These are phyloP conservation scores for Taiozyma sp. DNA, from an alignment of 1,139 yeast species.

Conservation along the genomic window DNA sequence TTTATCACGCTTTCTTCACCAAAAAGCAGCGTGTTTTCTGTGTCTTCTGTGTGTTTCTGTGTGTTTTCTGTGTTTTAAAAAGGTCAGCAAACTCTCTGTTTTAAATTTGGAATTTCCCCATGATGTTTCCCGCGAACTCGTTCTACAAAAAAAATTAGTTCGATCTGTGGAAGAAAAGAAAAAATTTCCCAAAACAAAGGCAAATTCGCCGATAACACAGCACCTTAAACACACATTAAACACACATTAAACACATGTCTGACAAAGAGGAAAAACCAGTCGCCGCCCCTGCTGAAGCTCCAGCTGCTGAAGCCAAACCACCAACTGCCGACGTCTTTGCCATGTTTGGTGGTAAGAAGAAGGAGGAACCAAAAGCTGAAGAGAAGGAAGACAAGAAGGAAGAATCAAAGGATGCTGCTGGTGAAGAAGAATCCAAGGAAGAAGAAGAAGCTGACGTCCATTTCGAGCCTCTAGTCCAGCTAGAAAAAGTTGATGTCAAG, in stretches of 20 bases:
- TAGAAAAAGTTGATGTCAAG: conserved; percentile 94
- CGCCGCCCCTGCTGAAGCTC: conserved; percentile 22
- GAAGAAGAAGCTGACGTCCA: conserved; percentile 84
- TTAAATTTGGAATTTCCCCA: too few relatives aligned
- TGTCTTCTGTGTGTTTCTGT: background rate
- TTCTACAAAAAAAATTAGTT: too few relatives aligned
- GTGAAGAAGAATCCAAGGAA: conserved; percentile 35
- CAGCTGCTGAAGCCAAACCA: conserved; percentile 21
- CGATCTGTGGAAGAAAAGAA: background rate
- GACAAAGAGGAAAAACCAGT: conserved; percentile 26
- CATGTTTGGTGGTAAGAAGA: conserved; percentile 82
- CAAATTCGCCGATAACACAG: background rate
- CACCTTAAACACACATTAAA: too few relatives aligned
- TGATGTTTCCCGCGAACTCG: too few relatives aligned
- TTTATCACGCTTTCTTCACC: too few relatives aligned
- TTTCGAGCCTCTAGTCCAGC: conserved; percentile 92
- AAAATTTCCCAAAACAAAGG: background rate
- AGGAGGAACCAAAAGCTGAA: conserved; percentile 35
- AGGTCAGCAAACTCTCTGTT: background rate
- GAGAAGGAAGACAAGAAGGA: conserved; percentile 32
- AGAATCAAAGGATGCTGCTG: conserved; percentile 29
- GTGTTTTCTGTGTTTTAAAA: too few relatives aligned
- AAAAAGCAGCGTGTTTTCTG: background rate
- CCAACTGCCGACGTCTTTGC: conserved; percentile 81
- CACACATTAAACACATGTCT: conserved; percentile 23